phyloP scores from a whole-genome alignment of 495 filamentous ascomycete species.

The Penicillium silybi region DNA sequence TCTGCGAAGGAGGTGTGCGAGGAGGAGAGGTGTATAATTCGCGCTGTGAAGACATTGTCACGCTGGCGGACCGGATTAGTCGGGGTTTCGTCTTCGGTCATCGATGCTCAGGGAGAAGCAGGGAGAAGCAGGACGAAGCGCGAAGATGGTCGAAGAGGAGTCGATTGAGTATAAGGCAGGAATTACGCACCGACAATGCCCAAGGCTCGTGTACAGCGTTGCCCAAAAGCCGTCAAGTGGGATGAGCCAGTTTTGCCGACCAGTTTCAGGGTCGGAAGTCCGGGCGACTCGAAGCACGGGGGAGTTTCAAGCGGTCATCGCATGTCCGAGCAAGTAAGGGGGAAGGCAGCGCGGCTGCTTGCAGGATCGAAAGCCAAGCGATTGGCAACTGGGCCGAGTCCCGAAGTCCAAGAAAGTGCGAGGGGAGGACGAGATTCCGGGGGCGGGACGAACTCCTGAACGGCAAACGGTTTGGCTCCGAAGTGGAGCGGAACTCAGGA shows the following conservation, averaged over 20 bases:
- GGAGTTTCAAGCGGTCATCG: constrained; percentile 16
- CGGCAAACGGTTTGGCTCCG: background rate
- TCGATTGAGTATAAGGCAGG: background rate
- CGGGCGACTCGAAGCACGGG: constrained; percentile 5
- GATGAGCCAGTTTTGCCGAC: constrained; percentile 3
- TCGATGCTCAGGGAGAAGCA: constrained; percentile 1
- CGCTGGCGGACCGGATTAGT: constrained; percentile 16
- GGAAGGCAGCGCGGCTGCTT: constrained; percentile 2
- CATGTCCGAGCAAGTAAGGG: constrained; percentile 13
- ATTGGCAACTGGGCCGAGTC: constrained; percentile 3
- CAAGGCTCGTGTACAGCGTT: constrained; percentile 9
- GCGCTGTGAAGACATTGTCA: constrained; percentile 35
- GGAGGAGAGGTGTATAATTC: constrained; percentile 36
- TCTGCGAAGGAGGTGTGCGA: constrained; percentile 42
- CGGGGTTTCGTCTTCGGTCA: background rate
- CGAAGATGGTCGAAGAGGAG: background rate
- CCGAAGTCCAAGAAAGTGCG: background rate
- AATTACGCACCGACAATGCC: constrained; percentile 17
- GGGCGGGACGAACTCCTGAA: constrained; percentile 27
- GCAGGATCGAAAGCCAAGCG: constrained; percentile 1
- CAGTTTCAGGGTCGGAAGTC: background rate
- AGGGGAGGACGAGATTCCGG: constrained; percentile 5
- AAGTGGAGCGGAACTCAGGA: constrained; percentile 4
- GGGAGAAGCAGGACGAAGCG: background rate
- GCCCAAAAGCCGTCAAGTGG: constrained; percentile 10